These are phyloP conservation scores for Hyphopichia homilentoma DNA, from an alignment of 805 yeast species.

Conservation along the genomic window DNA sequence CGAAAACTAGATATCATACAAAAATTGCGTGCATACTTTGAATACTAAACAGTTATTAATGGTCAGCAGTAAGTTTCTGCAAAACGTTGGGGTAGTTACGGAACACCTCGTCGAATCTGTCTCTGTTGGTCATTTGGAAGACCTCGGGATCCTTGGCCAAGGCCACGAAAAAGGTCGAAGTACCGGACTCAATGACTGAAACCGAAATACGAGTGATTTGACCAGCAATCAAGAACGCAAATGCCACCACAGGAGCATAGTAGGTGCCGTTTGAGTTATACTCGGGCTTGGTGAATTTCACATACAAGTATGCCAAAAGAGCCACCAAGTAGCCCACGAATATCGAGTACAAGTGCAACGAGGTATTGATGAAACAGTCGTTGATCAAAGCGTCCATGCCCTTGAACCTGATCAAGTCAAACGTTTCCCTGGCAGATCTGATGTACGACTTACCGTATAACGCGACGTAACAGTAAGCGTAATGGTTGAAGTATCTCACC, in stretches of 20 bases:
- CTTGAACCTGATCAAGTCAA: conserved; percentile 69
- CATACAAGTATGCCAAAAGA: conserved; percentile 59
- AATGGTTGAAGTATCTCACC: conserved; percentile 82
- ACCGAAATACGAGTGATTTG: conserved; percentile 73
- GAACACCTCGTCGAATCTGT: conserved; percentile 59
- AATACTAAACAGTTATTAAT: conserved; percentile 14
- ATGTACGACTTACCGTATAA: conserved; percentile 79
- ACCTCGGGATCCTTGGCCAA: conserved; percentile 83
- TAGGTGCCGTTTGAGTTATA: conserved; percentile 58
- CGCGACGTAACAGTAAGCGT: conserved; percentile 84
- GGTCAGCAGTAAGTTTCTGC: conserved; percentile 43
- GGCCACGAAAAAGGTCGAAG: conserved; percentile 79
- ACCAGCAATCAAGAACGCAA: conserved; percentile 65
- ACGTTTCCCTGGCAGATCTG: conserved; percentile 75
- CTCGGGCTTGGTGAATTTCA: conserved; percentile 63
- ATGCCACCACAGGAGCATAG: conserved; percentile 73
- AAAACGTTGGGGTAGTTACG: conserved; percentile 66
- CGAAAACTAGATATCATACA: not conserved
- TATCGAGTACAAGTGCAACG: conserved; percentile 71
- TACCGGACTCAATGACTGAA: conserved; percentile 76
- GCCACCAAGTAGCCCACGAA: conserved; percentile 64
- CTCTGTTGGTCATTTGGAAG: conserved; percentile 68
- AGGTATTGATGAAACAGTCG: conserved; percentile 77
- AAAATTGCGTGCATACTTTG: too few species aligned
- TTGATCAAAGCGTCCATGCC: conserved; percentile 84